Evolutionary conservation across 148 eudicot genomes (phyloP).

Genomic region (Vaccinium myrtillus): DNA sequence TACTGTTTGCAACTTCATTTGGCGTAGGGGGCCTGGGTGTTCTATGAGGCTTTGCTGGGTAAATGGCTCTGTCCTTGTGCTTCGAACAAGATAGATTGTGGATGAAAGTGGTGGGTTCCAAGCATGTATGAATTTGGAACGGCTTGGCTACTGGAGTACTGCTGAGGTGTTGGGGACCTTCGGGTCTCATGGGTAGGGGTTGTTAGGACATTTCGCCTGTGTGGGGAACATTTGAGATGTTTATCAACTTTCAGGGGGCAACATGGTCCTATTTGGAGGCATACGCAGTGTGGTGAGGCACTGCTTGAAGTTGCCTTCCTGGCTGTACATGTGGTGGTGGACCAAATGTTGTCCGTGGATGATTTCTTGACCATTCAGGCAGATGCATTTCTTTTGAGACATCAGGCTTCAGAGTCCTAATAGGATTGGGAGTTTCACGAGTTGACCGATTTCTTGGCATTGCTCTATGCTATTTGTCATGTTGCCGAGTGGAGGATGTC

Average conservation of each 20-base stretch:
- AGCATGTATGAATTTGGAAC: background rate
- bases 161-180: background rate
- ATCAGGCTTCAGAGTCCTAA: background rate
- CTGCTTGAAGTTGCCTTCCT: background rate
- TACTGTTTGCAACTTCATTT: background rate
- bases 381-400: background rate
- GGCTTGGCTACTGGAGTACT: background rate
- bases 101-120: background rate
- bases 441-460: too few species aligned
- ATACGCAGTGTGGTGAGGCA: background rate
- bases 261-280: slow-evolving; percentile 1
- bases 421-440: background rate
- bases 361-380: background rate
- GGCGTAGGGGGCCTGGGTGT: background rate
- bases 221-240: background rate
- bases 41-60: background rate
- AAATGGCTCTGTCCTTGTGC: background rate
- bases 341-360: background rate
- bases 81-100: background rate
- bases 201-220: background rate
- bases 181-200: background rate
- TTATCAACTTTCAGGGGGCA: background rate
- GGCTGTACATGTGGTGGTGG: background rate
- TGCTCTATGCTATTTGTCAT: too few species aligned
- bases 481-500: too few species aligned